A percentile compares a stretch with the other conserved stretches of the same genome.
phyloP scores from a whole-genome alignment of 495 filamentous ascomycete species.

The Glonium stellatum region DNA sequence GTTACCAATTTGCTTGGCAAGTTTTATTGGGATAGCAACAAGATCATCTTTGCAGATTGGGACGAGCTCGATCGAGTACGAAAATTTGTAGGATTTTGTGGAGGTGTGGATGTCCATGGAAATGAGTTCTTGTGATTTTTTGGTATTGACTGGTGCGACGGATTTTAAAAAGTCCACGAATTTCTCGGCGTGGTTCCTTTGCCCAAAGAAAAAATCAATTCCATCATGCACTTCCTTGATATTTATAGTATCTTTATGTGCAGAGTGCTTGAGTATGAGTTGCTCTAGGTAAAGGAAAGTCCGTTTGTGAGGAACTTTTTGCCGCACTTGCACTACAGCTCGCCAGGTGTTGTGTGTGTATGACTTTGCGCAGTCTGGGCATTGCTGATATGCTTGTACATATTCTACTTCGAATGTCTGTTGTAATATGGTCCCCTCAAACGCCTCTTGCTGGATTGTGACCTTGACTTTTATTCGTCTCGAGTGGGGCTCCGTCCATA shows the following conservation, averaged over 20 bases:
- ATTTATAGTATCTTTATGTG: slow-evolving; percentile 71
- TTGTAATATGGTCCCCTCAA: slow-evolving; percentile 70
- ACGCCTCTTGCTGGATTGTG: slow-evolving; percentile 77
- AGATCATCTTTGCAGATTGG: slow-evolving; percentile 97
- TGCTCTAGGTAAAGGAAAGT: slow-evolving; percentile 97
- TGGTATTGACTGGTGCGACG: slow-evolving; percentile 67
- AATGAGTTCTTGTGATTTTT: slow-evolving; percentile 87
- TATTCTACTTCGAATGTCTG: slow-evolving; percentile 94
- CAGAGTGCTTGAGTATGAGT: slow-evolving; percentile 85
- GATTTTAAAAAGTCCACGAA: slow-evolving; percentile 80
- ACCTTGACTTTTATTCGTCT: slow-evolving; percentile 85
- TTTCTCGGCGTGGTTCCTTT: slow-evolving; percentile 84
- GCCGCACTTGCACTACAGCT: slow-evolving; percentile 83
- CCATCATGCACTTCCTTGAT: slow-evolving; percentile 48
- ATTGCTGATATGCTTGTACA: slow-evolving; percentile 81
- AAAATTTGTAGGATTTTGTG: slow-evolving; percentile 86
- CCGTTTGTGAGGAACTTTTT: slow-evolving; percentile 94
- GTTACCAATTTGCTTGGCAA: slow-evolving; percentile 79
- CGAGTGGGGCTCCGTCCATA: slow-evolving; percentile 98
- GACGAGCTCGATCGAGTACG: slow-evolving; percentile 75
- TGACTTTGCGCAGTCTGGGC: slow-evolving; percentile 85
- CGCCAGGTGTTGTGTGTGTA: slow-evolving; percentile 89
- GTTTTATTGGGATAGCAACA: slow-evolving; percentile 79
- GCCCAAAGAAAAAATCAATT: slow-evolving; percentile 88
- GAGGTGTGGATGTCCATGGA: slow-evolving; percentile 88